phyloP scores from a whole-genome alignment of 2,329 filamentous ascomycete species.

The Phaeosphaeriaceae sp. region DNA sequence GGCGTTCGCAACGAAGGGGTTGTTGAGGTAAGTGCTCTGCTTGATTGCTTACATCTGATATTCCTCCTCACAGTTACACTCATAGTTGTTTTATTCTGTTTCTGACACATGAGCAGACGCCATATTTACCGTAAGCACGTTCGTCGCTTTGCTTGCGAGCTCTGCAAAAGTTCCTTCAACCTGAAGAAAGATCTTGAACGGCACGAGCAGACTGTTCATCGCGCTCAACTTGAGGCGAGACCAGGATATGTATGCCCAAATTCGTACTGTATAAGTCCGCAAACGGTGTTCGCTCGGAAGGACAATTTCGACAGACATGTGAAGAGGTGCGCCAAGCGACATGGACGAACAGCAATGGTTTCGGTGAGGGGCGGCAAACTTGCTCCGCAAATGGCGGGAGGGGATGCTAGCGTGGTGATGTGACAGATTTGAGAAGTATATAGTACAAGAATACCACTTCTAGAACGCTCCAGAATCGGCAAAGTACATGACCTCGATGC shows the following conservation, averaged over 20 bases:
- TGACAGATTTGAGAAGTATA: too few relatives aligned
- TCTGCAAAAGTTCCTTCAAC: neutral
- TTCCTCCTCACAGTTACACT: too few relatives aligned
- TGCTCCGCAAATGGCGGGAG: constrained; percentile 24
- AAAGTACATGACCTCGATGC: too few relatives aligned
- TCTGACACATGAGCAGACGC: neutral
- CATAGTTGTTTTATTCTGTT: neutral
- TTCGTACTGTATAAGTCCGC: neutral
- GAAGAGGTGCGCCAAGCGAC: neutral
- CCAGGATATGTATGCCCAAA: neutral
- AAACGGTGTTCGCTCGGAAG: neutral
- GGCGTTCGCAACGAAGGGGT: neutral
- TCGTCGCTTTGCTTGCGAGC: neutral
- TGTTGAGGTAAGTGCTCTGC: neutral
- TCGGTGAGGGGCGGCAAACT: neutral
- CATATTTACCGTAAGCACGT: neutral
- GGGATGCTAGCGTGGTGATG: too few relatives aligned
- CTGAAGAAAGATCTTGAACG: neutral
- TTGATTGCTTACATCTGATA: too few relatives aligned
- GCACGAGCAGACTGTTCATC: neutral
- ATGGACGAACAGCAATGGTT: neutral
- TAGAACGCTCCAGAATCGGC: too few relatives aligned
- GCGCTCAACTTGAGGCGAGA: neutral
- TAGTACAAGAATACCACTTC: too few relatives aligned
- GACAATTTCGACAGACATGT: neutral